Conservation (phyloP, 2,329 filamentous ascomycete genomes). For the Epichloe scottii region DNA sequence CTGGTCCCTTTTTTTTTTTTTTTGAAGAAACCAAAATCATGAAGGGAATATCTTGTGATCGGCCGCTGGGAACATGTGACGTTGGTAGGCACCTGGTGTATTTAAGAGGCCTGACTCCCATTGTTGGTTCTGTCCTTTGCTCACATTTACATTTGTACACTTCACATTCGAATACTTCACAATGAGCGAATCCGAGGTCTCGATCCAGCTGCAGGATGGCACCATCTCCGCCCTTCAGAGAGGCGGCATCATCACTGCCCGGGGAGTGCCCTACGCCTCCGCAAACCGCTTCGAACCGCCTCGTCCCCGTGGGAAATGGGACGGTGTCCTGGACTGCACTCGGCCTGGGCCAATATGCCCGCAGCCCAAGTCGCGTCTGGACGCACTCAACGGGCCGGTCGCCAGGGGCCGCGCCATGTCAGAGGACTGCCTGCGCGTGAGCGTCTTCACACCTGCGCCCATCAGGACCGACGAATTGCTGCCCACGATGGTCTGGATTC, state of each 20-base stretch:
- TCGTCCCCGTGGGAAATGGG: conserved; percentile 3
- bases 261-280: conserved; percentile 7
- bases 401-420: too few species aligned
- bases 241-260: conserved; percentile 5
- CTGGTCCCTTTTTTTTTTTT: too few species aligned
- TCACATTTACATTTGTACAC: too few species aligned
- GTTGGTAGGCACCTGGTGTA: too few species aligned
- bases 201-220: conserved; percentile 6
- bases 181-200: neutral
- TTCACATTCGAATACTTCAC: too few species aligned
- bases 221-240: conserved; percentile 4
- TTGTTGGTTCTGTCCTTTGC: too few species aligned
- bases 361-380: conserved; percentile 3
- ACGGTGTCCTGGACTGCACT: conserved; percentile 5
- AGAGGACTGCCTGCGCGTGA: conserved; percentile 10
- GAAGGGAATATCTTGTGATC: too few species aligned
- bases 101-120: too few species aligned
- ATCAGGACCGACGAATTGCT: conserved; percentile 8
- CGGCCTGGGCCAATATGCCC: conserved; percentile 8
- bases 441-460: conserved; percentile 5
- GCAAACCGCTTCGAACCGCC: conserved; percentile 9
- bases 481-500: conserved; percentile 12
- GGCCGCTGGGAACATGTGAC: too few species aligned
- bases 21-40: too few species aligned
- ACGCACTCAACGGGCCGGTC: too few species aligned